These are phyloP conservation scores for Eremomyces bilateralis DNA, from an alignment of 495 filamentous ascomycete genomes.

Conservation along the genomic window DNA sequence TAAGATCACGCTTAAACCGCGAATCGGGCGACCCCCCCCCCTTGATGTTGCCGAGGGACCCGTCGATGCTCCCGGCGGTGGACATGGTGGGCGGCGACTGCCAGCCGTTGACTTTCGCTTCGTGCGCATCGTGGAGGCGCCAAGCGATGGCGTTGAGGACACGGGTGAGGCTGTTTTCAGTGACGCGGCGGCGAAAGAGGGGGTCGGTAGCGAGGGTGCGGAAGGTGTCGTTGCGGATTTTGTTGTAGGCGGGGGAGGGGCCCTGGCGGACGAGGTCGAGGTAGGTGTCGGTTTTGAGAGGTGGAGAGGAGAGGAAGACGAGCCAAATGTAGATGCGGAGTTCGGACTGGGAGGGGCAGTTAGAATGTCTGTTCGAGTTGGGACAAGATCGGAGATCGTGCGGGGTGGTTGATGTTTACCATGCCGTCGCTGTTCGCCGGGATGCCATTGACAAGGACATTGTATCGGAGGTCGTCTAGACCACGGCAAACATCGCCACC, in stretches of 20 bases:
- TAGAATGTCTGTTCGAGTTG: conserved; percentile 2
- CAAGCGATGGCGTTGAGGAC: conserved; percentile 93
- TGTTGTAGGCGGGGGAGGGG: conserved; percentile 79
- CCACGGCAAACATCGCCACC: conserved; percentile 41
- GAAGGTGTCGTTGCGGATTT: conserved; percentile 96
- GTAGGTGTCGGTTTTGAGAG: conserved; percentile 68
- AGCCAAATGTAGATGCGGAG: conserved; percentile 91
- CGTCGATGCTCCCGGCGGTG: conserved; percentile 13
- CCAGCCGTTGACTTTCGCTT: conserved; percentile 23
- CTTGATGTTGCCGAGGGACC: background rate
- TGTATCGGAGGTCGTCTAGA: conserved; percentile 51
- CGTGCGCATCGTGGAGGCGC: conserved; percentile 63
- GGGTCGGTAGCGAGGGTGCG: conserved; percentile 89
- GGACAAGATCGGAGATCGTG: background rate
- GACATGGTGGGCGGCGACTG: conserved; percentile 19
- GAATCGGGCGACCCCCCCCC: background rate
- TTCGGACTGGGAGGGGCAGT: conserved; percentile 41
- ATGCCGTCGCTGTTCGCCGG: conserved; percentile 77
- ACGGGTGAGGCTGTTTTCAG: conserved; percentile 83
- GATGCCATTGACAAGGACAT: conserved; percentile 57
- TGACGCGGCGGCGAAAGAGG: conserved; percentile 83
- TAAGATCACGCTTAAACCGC: too few relatives aligned
- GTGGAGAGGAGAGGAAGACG: conserved; percentile 65
- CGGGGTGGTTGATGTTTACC: conserved; percentile 28
- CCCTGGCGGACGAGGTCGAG: conserved; percentile 79